Evolutionary conservation across 352 stramenopile species (phyloP), one percentile per base, ranked within the genome.

Genomic region (Blastocystis sp.): DNA sequence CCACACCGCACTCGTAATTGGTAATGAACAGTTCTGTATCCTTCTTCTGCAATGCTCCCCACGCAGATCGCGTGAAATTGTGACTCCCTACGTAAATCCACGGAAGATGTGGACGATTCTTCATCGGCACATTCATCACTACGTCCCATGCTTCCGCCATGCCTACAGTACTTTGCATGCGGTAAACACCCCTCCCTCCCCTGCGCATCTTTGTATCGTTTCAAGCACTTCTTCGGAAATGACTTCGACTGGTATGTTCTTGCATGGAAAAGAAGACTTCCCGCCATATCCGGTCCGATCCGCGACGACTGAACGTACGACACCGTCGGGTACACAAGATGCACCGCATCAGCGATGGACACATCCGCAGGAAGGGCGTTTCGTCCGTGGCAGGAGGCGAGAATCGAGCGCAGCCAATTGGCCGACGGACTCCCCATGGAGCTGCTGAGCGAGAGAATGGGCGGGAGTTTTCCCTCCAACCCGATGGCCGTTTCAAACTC

Each of bases 1-100:
- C 73, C 36, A 84, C 59, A n/a, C 73, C 73, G 27, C 54, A 84
- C 54, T 84, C 73, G 29, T 84, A 84, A 34, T 84, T 84, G 16
- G 0, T 46, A 11, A 84, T 75, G 18, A 24, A 8, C 11, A 84
- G 34, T 40, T 84, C 29, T 24, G 21, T 53, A 3, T 57, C 73
- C 4, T 84, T 44, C 34, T 69, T 73, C 49, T 84, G 29, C 21
- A 84, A n/a, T 11, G 32, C 18, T 14, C 73, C 73, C 73, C 73
- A 84, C 7, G 73, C 73, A 76, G 46, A 73, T 18, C 40, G 49
- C 27, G 73, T 84, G 29, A 69, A 73, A 38, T 84, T 84, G 34
- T 84, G 73, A 72, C 73, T 84, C 8, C 73, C 73, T 27, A 51
- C 73, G 21, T 84, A 84, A 4, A 84, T 38, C 73, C 73, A 84